Conservation (phyloP, 1,284 basidiomycete species). For the Salmacisia buchloeana region DNA sequence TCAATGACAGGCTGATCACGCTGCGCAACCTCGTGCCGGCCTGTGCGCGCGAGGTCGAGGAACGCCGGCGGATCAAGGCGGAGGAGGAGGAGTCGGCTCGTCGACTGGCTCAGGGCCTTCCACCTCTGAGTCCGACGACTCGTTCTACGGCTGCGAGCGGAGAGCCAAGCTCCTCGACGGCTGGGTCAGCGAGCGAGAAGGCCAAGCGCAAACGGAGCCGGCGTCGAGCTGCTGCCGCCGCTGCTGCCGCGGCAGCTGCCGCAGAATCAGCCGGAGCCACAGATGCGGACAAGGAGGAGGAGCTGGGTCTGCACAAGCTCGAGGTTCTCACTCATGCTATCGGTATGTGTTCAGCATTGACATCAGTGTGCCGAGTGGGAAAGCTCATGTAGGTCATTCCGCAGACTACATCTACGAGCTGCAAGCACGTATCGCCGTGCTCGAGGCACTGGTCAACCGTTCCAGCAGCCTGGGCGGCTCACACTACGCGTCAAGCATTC, state of each 20-base stretch:
- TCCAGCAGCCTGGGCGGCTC: neutral
- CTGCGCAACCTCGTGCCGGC: slow-evolving; percentile 20
- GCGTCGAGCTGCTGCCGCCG: slow-evolving; percentile 20
- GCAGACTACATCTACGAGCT: slow-evolving; percentile 41
- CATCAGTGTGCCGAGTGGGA: neutral
- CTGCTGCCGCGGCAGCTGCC: slow-evolving; percentile 4
- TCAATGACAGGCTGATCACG: slow-evolving; percentile 22
- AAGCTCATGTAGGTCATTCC: neutral
- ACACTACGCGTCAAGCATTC: neutral
- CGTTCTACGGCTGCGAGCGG: neutral
- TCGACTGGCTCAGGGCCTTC: neutral
- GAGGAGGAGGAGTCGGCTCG: slow-evolving; percentile 30
- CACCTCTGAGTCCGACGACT: neutral
- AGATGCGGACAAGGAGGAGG: slow-evolving; percentile 31
- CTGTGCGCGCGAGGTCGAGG: slow-evolving; percentile 31
- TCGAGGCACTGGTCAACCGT: slow-evolving; percentile 15
- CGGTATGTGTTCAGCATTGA: neutral
- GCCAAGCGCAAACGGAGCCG: slow-evolving; percentile 36
- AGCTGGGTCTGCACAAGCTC: slow-evolving; percentile 40
- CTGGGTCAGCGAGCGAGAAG: slow-evolving; percentile 15
- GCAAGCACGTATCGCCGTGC: slow-evolving; percentile 29
- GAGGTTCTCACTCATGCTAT: slow-evolving; percentile 43
- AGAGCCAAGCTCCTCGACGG: neutral
- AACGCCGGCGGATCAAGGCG: slow-evolving; percentile 24
- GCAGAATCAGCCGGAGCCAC: slow-evolving; percentile 15